A percentile compares a stretch with the other conserved stretches of the same genome.
Conservation (phyloP, 2,329 filamentous ascomycete species). For the Microcyclospora pomicola region DNA sequence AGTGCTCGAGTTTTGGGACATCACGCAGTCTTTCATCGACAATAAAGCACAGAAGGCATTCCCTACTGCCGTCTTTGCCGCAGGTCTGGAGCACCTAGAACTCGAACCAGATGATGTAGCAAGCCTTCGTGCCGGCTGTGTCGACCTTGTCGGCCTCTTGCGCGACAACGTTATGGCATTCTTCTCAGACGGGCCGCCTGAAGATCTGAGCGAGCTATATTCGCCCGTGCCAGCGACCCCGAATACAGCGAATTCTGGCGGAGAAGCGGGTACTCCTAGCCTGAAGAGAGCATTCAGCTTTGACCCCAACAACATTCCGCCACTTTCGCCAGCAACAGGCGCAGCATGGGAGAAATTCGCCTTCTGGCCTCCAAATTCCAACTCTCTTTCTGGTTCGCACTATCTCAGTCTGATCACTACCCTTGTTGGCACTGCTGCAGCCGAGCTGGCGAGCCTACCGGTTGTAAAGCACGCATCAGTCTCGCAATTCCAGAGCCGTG, state of each 20-base stretch:
- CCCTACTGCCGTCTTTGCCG: conserved; percentile 34
- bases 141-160: conserved; percentile 73
- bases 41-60: conserved; percentile 69
- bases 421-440: conserved; percentile 72
- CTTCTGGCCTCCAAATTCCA: conserved; percentile 90
- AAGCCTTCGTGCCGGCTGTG: conserved; percentile 61
- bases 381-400: conserved; percentile 81
- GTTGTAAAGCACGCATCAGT: conserved; percentile 43
- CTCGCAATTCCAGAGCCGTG: conserved; percentile 3
- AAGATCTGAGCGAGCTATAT: conserved; percentile 78
- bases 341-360: conserved; percentile 88
- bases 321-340: conserved; percentile 60
- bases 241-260: conserved; percentile 46
- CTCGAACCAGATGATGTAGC: conserved; percentile 56
- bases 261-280: conserved; percentile 36
- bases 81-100: conserved; percentile 71
- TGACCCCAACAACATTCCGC: conserved; percentile 62
- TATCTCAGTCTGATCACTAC: conserved; percentile 73
- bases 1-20: conserved; percentile 87
- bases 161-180: conserved; percentile 67
- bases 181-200: conserved; percentile 75
- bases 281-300: conserved; percentile 59
- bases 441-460: conserved; percentile 65
- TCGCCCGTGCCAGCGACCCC: conserved; percentile 64
- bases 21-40: conserved; percentile 75